Evolutionary conservation across 1,139 yeast species (phyloP).

Genomic region (Tardiomyces depauwii): DNA sequence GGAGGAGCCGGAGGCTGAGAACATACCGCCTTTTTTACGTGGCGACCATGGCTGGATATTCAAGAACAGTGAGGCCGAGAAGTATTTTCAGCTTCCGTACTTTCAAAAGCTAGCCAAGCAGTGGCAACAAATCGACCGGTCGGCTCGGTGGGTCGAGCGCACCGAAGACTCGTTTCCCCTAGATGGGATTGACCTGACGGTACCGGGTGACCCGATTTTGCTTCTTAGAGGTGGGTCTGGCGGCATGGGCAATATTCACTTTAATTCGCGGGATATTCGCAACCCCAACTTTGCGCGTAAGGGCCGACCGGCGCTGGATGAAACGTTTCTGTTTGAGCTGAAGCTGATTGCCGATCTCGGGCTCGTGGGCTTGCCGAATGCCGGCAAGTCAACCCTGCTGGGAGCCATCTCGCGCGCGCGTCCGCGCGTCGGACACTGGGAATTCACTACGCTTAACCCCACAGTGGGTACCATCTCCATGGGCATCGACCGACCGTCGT

Average conservation of each 20-base stretch:
- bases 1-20: neutral
- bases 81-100: constrained; percentile 52
- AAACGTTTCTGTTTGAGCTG: constrained; percentile 65
- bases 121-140: constrained; percentile 54
- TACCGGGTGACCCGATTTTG: constrained; percentile 57
- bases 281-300: constrained; percentile 80
- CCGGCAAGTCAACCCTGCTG: constrained; percentile 84
- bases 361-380: constrained; percentile 89
- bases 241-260: constrained; percentile 95
- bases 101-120: constrained; percentile 52
- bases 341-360: constrained; percentile 89
- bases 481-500: constrained; percentile 52
- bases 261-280: constrained; percentile 67
- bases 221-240: constrained; percentile 80
- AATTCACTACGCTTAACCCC: constrained; percentile 87
- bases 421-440: constrained; percentile 95
- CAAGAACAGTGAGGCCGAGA: constrained; percentile 59
- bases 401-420: constrained; percentile 84
- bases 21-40: constrained; percentile 23
- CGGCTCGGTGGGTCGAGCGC: constrained; percentile 49
- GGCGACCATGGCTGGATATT: constrained; percentile 86
- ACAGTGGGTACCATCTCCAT: constrained; percentile 77
- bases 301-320: constrained; percentile 63
- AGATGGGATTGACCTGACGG: constrained; percentile 62
- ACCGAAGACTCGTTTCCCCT: constrained; percentile 62